Evolutionary conservation across 140 eudicot species (phyloP).

Genomic region (Cichorium intybus): DNA sequence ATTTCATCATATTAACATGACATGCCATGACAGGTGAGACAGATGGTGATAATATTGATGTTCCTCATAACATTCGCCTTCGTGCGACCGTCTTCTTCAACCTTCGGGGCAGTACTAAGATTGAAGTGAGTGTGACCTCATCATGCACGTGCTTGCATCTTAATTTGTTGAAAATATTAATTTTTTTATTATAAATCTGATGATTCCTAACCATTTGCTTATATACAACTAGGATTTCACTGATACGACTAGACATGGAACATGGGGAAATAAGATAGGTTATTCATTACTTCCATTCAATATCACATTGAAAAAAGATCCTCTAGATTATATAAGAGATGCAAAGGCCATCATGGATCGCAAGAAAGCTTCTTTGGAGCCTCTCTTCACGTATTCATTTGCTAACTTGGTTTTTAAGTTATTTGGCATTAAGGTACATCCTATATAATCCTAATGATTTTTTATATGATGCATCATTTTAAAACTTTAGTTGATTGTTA

Average conservation of each 20-base stretch:
- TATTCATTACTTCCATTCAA: conserved; percentile 34
- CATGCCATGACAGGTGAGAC: conserved; percentile 8
- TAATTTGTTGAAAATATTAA: no score
- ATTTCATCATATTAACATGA: not conserved
- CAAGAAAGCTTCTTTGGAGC: conserved; percentile 37
- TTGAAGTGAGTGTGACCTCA: conserved; percentile 44
- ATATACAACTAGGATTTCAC: conserved; percentile 32
- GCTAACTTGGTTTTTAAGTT: conserved; percentile 17
- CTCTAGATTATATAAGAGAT: conserved; percentile 38
- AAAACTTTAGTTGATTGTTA: no score
- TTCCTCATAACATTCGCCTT: conserved; percentile 41
- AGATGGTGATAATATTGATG: not conserved
- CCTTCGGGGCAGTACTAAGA: conserved; percentile 40
- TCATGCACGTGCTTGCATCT: not conserved
- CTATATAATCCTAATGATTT: not conserved
- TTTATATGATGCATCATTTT: not conserved
- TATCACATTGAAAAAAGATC: conserved; percentile 19
- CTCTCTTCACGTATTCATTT: conserved; percentile 24
- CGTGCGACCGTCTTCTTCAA: conserved; percentile 57
- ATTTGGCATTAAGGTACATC: conserved; percentile 37
- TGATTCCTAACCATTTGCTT: not conserved
- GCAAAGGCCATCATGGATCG: conserved; percentile 24
- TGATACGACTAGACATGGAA: conserved; percentile 22
- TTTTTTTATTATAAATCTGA: no score
- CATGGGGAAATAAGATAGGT: conserved; percentile 39